Evolutionary conservation across 2,329 filamentous ascomycete species (phyloP), one percentile per base, ranked within the genome.

Genomic region (Aureobasidium namibiae): DNA sequence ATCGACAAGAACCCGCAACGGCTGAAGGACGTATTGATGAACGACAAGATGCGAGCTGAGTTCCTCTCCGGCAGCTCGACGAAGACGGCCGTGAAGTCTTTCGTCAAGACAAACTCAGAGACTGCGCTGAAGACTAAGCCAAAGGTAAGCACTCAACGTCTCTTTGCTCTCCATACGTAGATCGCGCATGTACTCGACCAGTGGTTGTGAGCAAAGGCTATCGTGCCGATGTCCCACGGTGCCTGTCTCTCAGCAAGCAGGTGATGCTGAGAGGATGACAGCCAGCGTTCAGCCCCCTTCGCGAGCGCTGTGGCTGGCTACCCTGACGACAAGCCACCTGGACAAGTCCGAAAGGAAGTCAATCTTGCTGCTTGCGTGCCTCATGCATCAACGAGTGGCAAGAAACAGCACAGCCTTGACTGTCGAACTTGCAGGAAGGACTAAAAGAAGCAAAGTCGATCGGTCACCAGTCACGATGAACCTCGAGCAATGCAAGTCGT

Each of bases 41-140:
- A 85, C 50, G 76, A 80, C 18, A 73, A 71, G 0, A 82, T 94
- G 68, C 82, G 83, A 61, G 77, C 77, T 58, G 79, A 79, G 6
- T 92, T 92, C 69, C 80, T 92, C 49, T 80, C 80, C 1, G 77
- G 78, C 4, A 74, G 78, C 21, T 72, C 77, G 58, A 76, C 78
- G 53, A 78, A 82, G 58, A 79, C 84, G 61, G 78, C 82, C 62
- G 72, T 94, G 5, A 79, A 82, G 64, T 87, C 87, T 1, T 95
- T 96, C 72, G 79, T 82, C 23, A 45, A 33, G 18, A 77, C 80
- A 65, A 96, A 95, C 67, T 76, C 82, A 63, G 83, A 85, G 61
- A 87, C 83, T 62, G 90, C 90, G 14, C 77, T 96, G 53, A 95
- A 95, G 78, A 92, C 84, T 38, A 86, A 87, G 68, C 92, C 92